Percentiles rank a stretch among this genome's conserved stretches.
These are phyloP conservation scores for Grigorovia humatica DNA, from an alignment of 805 yeast species.

Conservation along the genomic window DNA sequence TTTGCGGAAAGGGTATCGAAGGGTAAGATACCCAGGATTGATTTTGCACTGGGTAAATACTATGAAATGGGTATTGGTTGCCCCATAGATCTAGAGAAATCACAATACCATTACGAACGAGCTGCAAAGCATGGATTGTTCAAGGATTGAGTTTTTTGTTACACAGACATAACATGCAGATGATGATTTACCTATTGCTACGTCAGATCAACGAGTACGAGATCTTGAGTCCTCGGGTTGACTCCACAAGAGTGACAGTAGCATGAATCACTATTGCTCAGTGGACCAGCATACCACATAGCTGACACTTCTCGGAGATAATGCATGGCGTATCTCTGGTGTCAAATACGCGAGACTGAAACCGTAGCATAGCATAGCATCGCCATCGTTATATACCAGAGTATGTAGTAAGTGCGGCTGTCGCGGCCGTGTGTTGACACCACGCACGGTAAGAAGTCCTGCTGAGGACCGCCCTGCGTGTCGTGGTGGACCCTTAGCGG, in stretches of 20 bases:
- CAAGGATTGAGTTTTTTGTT: background rate
- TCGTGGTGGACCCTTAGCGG: background rate
- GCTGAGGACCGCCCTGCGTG: no score
- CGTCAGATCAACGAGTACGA: no score
- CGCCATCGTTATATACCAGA: background rate
- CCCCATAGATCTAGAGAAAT: slow-evolving; percentile 32
- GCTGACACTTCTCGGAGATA: background rate
- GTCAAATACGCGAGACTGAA: background rate
- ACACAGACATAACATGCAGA: no score
- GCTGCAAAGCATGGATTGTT: slow-evolving; percentile 47
- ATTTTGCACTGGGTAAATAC: slow-evolving; percentile 60
- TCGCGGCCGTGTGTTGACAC: no score
- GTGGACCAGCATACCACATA: no score
- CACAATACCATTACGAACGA: slow-evolving; percentile 40
- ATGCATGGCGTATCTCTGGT: background rate
- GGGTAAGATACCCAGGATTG: slow-evolving; percentile 49
- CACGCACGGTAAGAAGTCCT: no score
- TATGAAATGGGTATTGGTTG: slow-evolving; percentile 58
- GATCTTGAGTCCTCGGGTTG: no score
- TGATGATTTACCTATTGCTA: no score
- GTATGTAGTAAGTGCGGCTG: no score
- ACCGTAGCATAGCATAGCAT: background rate
- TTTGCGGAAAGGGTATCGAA: slow-evolving; percentile 26
- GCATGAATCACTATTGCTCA: no score
- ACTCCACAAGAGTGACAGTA: background rate